Evolutionary conservation across 1,139 yeast genomes (phyloP), one percentile per base, ranked within the genome.

Genomic region (Geotrichum phurueaensis): DNA sequence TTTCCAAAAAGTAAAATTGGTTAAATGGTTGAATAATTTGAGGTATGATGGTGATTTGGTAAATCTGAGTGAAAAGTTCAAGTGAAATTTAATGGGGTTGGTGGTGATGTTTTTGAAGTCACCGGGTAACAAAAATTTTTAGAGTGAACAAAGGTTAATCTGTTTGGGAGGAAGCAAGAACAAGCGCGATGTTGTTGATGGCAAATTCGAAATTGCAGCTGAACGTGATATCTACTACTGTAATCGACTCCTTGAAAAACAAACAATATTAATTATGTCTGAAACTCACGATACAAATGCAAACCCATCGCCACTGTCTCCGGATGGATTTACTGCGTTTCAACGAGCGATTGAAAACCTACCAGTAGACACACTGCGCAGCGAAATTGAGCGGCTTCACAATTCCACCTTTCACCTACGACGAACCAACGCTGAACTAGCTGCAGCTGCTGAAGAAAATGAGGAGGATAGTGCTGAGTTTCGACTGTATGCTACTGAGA

Each of bases 331-430:
- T 6, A 39, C 45, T 39, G 45, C 45, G n/a, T 39, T 39, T 39
- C 45, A 39, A 20, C 36, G 29, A n/a, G 57, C 60, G 2, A 48
- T 58, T 31, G 54, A 57, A 48, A 31, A 50, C 12, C 58, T 57
- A 12, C 54, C 58, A 18, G 25, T 50, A 22, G 56, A 50, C 20
- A 29, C 60, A 3, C 20, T 58, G 18, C 36, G 54, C 12, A 18
- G 29, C 12, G 60, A 51, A 49, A 31, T 53, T 15, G 51, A 43
- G 45, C 54, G 55, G 36, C 59, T 60, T 5, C 53, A 57, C 51
- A 60, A 60, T 25, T 56, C 60, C 23, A 60, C 54, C 22, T 51
- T 18, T 18, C 62, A 60, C 47, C 45, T 60, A n/a, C 43, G 45
- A 9, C 60, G 62, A 5, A 52, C 60, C 12, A 60, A 60, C 43